Conservation (phyloP, 257 asterid genomes). For the Marsdenia floribunda region DNA sequence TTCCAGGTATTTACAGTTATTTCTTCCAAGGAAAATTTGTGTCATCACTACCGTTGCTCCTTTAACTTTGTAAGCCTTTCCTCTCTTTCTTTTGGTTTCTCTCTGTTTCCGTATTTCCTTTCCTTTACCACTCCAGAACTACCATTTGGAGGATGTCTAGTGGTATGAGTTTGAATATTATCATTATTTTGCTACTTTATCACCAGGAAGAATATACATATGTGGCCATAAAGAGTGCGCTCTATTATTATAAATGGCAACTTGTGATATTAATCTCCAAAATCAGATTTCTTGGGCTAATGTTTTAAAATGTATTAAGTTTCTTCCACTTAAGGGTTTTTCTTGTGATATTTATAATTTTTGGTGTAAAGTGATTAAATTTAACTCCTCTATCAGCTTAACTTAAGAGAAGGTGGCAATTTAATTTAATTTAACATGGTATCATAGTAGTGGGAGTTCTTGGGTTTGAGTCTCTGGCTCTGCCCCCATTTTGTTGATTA, state of each 20-base stretch:
- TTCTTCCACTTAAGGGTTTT: neutral
- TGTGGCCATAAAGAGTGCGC: neutral
- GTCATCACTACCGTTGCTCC: neutral
- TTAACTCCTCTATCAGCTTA: no score
- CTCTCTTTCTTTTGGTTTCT: neutral
- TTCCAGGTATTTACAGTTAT: slow-evolving; percentile 56
- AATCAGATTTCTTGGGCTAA: neutral
- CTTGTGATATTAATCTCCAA: neutral
- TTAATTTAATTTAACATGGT: no score
- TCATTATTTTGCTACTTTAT: neutral
- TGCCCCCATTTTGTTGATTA: no score
- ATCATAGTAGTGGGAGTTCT: no score
- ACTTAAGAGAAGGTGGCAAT: no score
- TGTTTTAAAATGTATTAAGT: neutral
- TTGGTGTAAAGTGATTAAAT: no score
- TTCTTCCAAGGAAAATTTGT: neutral
- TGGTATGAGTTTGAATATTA: neutral
- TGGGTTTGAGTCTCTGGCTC: no score
- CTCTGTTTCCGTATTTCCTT: neutral
- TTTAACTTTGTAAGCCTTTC: neutral
- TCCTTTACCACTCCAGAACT: neutral
- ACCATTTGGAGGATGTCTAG: neutral
- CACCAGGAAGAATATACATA: neutral
- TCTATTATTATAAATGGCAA: neutral
- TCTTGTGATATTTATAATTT: neutral